Base-by-base conservation (phyloP, 139 green algal genomes). In the Volvox reticuliferus region DNA sequence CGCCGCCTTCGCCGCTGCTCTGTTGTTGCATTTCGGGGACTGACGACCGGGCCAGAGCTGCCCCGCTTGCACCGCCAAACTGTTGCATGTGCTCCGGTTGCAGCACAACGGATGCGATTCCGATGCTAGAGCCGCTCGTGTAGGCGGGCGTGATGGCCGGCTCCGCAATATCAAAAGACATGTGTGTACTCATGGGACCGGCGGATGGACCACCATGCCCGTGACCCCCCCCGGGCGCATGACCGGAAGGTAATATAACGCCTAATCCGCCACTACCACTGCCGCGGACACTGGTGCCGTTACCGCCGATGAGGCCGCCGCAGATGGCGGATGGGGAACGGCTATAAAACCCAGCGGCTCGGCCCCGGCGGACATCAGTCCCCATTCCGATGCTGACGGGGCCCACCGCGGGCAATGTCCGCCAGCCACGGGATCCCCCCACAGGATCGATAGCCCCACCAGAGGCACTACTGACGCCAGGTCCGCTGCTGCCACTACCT, bases 81-180 rank as follows among this genome's bases (percentile, higher is more conserved):
- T 81, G 75, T 20, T 81, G 9, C 30, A 81, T 22, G 2, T 55
- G 75, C 12, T 81, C 75, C 75, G 13, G 19, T 13, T 17, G 17
- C 30, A 81, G 19, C 12, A 21, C 75, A 19, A 24, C 33, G 13
- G 75, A 81, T 44, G 79, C 24, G 50, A 17, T 24, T 28, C 28
- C 67, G 0, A 84, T 65, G 30, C 73, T 85, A 13, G 86, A 90
- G 5, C 75, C 86, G 21, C 37, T 76, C 21, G 86, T 90, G 86
- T 85, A 85, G 20, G 86, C 86, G 26, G 86, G 86, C 86, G 37
- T 36, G 75, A 90, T 90, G 86, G 75, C n/a, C 0, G 73, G 55
- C 12, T 90, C 86, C 36, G 30, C 22, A 16, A 89, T 30, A 12
- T 90, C 86, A 12, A 90, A 90, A 19, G 86, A 90, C 55, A 90